Evolutionary conservation across 2,329 filamentous ascomycete genomes (phyloP).

Genomic region (Pyricularia pennisetigena): DNA sequence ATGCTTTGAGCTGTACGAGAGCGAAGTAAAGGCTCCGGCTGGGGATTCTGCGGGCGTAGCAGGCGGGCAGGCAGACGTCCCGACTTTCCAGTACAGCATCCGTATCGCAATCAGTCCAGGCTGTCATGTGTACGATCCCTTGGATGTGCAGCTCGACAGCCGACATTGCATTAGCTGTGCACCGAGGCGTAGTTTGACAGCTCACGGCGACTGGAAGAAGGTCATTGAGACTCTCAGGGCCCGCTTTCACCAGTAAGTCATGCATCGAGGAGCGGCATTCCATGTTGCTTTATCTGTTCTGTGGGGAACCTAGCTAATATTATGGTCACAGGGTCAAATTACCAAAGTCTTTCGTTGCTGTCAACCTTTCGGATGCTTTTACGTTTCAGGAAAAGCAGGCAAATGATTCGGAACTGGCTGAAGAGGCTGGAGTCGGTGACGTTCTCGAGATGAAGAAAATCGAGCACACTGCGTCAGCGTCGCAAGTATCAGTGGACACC

Average conservation of each 20-base stretch:
- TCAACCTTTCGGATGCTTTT: constrained; percentile 55
- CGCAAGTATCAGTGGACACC: neutral
- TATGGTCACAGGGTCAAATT: constrained; percentile 44
- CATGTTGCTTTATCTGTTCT: neutral
- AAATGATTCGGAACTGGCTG: constrained; percentile 24
- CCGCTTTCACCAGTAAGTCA: constrained; percentile 82
- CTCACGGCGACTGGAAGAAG: constrained; percentile 90
- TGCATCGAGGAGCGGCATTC: neutral
- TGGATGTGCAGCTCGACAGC: constrained; percentile 93
- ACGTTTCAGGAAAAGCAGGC: constrained; percentile 46
- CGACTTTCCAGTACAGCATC: constrained; percentile 87
- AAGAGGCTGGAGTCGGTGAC: constrained; percentile 16
- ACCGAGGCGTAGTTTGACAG: constrained; percentile 78
- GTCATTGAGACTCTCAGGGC: constrained; percentile 92
- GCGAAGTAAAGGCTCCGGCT: constrained; percentile 52
- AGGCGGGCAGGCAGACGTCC: constrained; percentile 44
- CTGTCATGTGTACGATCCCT: constrained; percentile 90
- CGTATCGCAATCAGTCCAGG: constrained; percentile 92
- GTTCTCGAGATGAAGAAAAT: constrained; percentile 36
- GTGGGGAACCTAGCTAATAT: neutral
- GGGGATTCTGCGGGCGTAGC: neutral
- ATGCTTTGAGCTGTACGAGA: constrained; percentile 96
- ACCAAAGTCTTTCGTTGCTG: constrained; percentile 55
- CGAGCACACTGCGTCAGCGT: constrained; percentile 10
- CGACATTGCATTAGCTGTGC: constrained; percentile 94